phyloP scores from a whole-genome alignment of 805 yeast species.

The Tetrapisispora pingtungensis region DNA sequence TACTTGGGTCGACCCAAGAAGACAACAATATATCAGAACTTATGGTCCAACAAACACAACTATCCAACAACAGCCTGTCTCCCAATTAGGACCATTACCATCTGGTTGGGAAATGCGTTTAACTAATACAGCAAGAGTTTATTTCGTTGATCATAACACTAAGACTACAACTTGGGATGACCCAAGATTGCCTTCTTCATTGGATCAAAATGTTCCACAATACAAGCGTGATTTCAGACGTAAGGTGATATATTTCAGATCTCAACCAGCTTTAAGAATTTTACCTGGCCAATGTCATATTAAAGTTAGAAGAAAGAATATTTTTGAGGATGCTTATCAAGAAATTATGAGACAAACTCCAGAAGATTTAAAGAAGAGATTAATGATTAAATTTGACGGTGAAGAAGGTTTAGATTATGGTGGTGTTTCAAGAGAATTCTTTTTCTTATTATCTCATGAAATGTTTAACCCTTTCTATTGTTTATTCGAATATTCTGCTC shows the following conservation, averaged over 20 bases:
- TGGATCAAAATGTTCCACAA: conserved; percentile 98
- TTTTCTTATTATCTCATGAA: conserved; percentile 92
- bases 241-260: conserved; percentile 92
- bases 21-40: conserved; percentile 95
- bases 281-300: conserved; percentile 98
- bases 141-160: conserved; percentile 97
- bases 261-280: conserved; percentile 95
- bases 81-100: conserved; percentile 95
- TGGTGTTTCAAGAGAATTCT: conserved; percentile 97
- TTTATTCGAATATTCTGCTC: conserved; percentile 92
- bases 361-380: conserved; percentile 91
- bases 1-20: conserved; percentile 99
- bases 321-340: conserved; percentile 95
- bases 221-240: conserved; percentile 98
- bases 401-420: conserved; percentile 99
- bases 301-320: conserved; percentile 92
- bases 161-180: conserved; percentile 99
- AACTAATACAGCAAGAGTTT: conserved; percentile 96
- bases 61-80: conserved; percentile 94
- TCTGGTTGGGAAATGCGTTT: conserved; percentile 99
- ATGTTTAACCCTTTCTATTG: conserved; percentile 98
- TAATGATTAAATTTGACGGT: conserved; percentile 97
- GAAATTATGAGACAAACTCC: conserved; percentile 99
- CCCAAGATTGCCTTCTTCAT: conserved; percentile 92
- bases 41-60: conserved; percentile 80